Evolutionary conservation across 345 rosid species (phyloP).

Genomic region (Salix purpurea): DNA sequence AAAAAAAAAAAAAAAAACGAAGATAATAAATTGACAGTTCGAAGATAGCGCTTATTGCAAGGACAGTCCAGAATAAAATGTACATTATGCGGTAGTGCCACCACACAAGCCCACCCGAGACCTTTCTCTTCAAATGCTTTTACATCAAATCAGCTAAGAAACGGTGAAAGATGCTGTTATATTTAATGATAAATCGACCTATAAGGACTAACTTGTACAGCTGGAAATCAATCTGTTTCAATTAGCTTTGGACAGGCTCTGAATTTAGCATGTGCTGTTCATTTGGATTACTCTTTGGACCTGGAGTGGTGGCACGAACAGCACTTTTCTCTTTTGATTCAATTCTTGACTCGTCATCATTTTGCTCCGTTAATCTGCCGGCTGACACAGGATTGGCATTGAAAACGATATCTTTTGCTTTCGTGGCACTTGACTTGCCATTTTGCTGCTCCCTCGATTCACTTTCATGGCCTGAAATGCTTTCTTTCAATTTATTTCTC

Average conservation of each 20-base stretch:
- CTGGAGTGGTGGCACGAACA: conserved; percentile 2
- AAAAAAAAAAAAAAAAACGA: too few species aligned
- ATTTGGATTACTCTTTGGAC: conserved; percentile 21
- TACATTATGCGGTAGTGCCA: not conserved
- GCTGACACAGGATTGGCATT: conserved; percentile 2
- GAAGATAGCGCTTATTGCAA: not conserved
- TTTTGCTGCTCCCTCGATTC: conserved; percentile 28
- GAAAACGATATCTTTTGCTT: conserved; percentile 17
- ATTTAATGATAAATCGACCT: conserved; percentile 16
- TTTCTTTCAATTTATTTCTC: conserved; percentile 25
- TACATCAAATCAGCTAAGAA: not conserved
- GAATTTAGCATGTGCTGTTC: conserved; percentile 36
- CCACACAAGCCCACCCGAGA: too few species aligned
- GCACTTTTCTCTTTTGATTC: conserved; percentile 30
- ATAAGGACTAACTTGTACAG: conserved; percentile 18
- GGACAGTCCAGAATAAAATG: not conserved
- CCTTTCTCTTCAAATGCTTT: not conserved
- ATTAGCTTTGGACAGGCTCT: conserved; percentile 59
- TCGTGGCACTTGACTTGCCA: conserved; percentile 16
- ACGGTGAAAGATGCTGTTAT: not conserved
- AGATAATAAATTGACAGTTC: not conserved
- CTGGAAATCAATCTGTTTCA: conserved; percentile 12
- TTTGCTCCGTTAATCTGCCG: conserved; percentile 16
- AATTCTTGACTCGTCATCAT: conserved; percentile 12
- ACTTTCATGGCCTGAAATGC: conserved; percentile 9